Evolutionary conservation across 129 eudicot species (phyloP), one percentile per base, ranked within the genome.

Genomic region (Helichrysum umbraculigerum): DNA sequence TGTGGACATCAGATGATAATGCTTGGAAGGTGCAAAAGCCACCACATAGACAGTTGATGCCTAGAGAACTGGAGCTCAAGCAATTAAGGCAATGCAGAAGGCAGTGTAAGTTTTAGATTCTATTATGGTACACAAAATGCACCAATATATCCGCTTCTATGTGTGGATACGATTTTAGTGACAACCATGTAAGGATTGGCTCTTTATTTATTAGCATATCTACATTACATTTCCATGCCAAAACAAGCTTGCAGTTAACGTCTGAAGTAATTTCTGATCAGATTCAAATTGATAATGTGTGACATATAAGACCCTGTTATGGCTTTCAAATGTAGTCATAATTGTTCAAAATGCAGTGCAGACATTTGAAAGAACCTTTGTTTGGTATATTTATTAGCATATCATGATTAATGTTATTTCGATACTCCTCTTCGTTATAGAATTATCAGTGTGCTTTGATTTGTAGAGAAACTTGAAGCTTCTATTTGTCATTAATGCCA

Each of bases 21-120:
- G 87, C 84, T 86, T 74, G 90, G 90, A 86, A 86, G 87, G 90
- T 74, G 87, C 90, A 81, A 86, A 83, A 83, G 90, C 90, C 44
- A 86, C 87, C 50, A 86, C 90, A 47, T 87, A 81, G 82, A 81
- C 90, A 2, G 90, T 86, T 42, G 90, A 83, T 74, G 90, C 90
- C 16, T 81, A 83, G 69, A 86, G 85, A 83, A 76, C 85, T 61
- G 90, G 90, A 74, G 90, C 90, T 73, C 75, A 83, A 68, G 85
- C 90, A 78, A 86, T 86, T 87, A 86, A 86, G 64, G 79, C 81
- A 65, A 83, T 86, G 90, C 87, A 83, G 66, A 86, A 86, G 78
- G 89, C 87, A 62, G 54, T 47, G 54, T 47, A 47, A 47, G 54
- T 47, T 47, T 47, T 14, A 14, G 5, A 47, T 15, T 47, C 28